These are phyloP conservation scores for Gossypium bickii DNA, from an alignment of 345 rosid species.

Conservation along the genomic window DNA sequence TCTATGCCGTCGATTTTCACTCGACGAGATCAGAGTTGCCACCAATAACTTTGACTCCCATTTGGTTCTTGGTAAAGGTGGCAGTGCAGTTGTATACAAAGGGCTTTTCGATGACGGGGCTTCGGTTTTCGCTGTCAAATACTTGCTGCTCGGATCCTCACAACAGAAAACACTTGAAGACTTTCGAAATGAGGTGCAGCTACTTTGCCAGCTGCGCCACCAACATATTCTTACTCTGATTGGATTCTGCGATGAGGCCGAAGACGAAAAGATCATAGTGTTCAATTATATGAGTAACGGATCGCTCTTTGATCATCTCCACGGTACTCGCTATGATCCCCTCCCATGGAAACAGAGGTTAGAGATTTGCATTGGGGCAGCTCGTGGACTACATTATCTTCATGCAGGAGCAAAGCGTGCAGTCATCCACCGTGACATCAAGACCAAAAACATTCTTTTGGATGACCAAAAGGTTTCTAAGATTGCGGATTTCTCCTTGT, in stretches of 20 bases:
- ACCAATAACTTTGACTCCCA: no score
- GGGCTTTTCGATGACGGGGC: no score
- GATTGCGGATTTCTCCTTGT: no score
- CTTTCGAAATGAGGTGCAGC: neutral
- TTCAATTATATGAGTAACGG: neutral
- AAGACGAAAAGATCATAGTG: neutral
- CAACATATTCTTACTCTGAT: neutral
- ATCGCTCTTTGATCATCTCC: neutral
- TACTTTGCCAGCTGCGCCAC: conserved; percentile 2
- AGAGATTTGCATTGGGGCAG: neutral
- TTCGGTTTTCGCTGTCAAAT: no score
- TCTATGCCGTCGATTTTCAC: no score
- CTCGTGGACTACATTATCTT: conserved; percentile 1
- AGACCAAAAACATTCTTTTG: no score
- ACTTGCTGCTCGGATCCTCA: no score
- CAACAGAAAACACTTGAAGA: neutral
- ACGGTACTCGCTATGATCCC: neutral
- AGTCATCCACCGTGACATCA: neutral
- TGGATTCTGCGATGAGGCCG: neutral
- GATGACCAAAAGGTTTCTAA: neutral
- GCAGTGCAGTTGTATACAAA: no score
- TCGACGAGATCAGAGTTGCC: no score
- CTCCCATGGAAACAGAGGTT: neutral
- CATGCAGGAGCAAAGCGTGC: neutral
- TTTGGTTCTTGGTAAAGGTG: no score